Conservation (phyloP, 257 asterid genomes). For the Galeopsis tetrahit region DNA sequence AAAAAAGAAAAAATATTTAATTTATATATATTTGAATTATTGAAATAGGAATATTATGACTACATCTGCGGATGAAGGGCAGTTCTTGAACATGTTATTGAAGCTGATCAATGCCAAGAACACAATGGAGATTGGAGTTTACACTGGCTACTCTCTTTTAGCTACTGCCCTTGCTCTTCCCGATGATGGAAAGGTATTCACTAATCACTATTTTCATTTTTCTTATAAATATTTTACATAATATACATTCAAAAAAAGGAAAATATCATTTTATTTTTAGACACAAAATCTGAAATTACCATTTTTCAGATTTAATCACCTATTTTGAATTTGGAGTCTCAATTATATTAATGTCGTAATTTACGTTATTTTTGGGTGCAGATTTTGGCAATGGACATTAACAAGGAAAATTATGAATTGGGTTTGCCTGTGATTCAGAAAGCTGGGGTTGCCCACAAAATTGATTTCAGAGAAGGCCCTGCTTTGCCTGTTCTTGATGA, state of each 20-base stretch:
- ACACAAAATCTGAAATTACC: too few relatives aligned
- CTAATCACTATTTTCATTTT: not conserved
- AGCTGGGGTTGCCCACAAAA: slow-evolving; percentile 87
- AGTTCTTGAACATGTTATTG: slow-evolving; percentile 79
- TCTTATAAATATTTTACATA: too few relatives aligned
- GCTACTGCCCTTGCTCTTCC: slow-evolving; percentile 93
- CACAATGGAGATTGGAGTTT: slow-evolving; percentile 94
- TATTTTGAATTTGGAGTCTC: not conserved
- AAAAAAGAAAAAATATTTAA: not conserved
- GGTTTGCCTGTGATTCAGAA: slow-evolving; percentile 73
- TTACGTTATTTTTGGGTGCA: slow-evolving; percentile 44
- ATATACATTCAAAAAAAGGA: too few relatives aligned
- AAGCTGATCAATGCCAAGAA: slow-evolving; percentile 84
- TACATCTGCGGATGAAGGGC: slow-evolving; percentile 91
- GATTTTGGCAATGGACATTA: slow-evolving; percentile 94
- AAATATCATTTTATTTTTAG: too few relatives aligned
- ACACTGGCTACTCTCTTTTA: slow-evolving; percentile 83
- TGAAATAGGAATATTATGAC: slow-evolving; percentile 77
- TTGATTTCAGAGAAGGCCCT: slow-evolving; percentile 62
- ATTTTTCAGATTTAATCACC: too few relatives aligned
- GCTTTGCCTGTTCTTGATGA: slow-evolving; percentile 37
- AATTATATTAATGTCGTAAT: not conserved
- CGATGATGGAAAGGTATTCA: slow-evolving; percentile 70
- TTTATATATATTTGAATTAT: not conserved
- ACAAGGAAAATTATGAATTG: slow-evolving; percentile 72